phyloP scores from a whole-genome alignment of 306 rosid species.

The Casuarina equisetifolia region DNA sequence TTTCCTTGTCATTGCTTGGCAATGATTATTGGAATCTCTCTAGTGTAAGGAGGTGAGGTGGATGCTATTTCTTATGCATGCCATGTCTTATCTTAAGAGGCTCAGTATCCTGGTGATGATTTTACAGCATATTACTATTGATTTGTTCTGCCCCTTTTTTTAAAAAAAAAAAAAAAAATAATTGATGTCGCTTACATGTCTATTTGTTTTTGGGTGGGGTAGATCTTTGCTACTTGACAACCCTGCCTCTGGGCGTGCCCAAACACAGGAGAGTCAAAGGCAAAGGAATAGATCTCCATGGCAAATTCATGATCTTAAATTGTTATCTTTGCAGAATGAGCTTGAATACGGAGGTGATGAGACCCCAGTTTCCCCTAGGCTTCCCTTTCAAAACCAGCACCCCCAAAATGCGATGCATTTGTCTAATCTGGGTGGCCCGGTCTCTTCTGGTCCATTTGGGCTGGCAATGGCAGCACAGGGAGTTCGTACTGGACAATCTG shows the following conservation, averaged over 20 bases:
- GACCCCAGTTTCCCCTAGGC: slow-evolving; percentile 64
- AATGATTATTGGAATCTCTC: background rate
- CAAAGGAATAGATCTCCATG: slow-evolving; percentile 20
- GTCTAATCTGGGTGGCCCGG: slow-evolving; percentile 36
- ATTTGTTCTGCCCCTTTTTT: background rate
- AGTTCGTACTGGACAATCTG: slow-evolving; percentile 53
- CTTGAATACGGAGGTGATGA: slow-evolving; percentile 67
- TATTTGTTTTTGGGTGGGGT: background rate
- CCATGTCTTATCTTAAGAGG: background rate
- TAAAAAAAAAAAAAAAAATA: background rate
- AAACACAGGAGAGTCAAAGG: background rate
- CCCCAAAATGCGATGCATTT: slow-evolving; percentile 39
- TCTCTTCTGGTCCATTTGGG: slow-evolving; percentile 37
- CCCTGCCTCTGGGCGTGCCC: background rate
- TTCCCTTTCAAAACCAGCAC: slow-evolving; percentile 51
- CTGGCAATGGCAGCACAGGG: slow-evolving; percentile 46
- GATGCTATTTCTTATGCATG: background rate
- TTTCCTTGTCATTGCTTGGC: background rate
- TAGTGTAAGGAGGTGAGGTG: background rate
- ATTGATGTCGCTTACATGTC: background rate
- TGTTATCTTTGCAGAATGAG: slow-evolving; percentile 53
- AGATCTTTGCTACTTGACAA: background rate
- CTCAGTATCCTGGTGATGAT: background rate
- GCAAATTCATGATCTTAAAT: background rate
- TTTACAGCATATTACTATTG: background rate